Base-by-base conservation (phyloP, 1,284 basidiomycete species). In the Austroboletus novae-zelandiae region DNA sequence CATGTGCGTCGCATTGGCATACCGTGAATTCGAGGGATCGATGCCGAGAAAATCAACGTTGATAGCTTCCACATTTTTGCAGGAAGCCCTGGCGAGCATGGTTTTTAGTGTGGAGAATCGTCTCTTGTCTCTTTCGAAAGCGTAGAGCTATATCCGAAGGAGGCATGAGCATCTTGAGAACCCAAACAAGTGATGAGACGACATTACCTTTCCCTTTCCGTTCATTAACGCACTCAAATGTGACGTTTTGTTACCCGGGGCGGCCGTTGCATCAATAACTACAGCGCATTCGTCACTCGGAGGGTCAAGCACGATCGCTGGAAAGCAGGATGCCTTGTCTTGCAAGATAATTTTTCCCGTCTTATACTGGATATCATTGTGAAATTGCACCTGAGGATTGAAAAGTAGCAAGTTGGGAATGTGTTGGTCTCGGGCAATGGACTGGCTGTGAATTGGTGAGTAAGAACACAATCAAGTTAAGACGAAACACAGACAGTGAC, bases 171-270 rank as follows among this genome's bases (percentile, higher is more conserved):
- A 3, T 32, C 31, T 23, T 5, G 27, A 36, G n/a, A 31, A 29
- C 27, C 27, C 9, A 18, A 43, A 30, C 36, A 44, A 29, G 11
- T 34, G 43, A 18, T 47, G 7, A 14, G n/a, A 17, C 8, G 9
- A 34, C 51, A 69, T 58, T 54, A 91, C 92, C 71, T 86, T 91
- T 54, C 92, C 91, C 60, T 78, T 77, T 58, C 86, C 86, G 15
- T 75, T 67, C 86, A 96, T 92, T 36, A 98, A 72, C 10, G 94
- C 91, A 54, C 89, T 89, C 13, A 99, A 72, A 69, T 97, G 92
- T 6, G 91, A 91, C 0, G 97, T 99, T 74, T 99, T 99, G 73
- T 99, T 99, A 0, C 97, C 97, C 0, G 96, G 97, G 0, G 97
- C 96, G 40, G 95, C 89, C 27, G 95, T 99, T 5, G 93, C 95